These are phyloP conservation scores for Hibiscus syriacus DNA, from an alignment of 345 rosid species.

Conservation along the genomic window DNA sequence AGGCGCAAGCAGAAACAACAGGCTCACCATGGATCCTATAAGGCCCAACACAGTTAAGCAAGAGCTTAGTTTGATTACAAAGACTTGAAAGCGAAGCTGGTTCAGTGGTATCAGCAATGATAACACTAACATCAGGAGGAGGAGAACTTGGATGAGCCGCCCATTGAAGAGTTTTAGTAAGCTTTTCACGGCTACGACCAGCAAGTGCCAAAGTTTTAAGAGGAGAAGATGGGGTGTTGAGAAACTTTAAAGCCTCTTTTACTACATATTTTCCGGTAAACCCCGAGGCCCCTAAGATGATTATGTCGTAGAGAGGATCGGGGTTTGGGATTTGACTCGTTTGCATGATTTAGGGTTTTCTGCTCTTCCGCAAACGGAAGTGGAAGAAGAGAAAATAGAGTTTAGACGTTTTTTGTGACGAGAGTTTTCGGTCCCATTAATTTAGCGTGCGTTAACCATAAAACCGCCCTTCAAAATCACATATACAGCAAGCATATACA, in stretches of 20 bases:
- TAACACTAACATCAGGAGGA: too few species aligned
- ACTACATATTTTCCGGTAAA: conserved; percentile 72
- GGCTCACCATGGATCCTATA: too few species aligned
- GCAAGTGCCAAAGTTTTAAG: conserved; percentile 68
- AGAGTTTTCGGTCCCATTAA: too few species aligned
- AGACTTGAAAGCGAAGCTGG: conserved; percentile 58
- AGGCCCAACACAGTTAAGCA: conserved; percentile 91
- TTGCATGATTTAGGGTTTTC: background rate
- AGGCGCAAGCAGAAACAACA: too few species aligned
- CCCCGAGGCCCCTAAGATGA: conserved; percentile 71
- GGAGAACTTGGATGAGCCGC: too few species aligned
- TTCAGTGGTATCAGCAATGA: too few species aligned
- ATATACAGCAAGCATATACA: too few species aligned
- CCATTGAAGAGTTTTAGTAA: too few species aligned
- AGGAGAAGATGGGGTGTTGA: conserved; percentile 56
- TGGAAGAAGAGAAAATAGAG: background rate
- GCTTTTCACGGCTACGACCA: conserved; percentile 63
- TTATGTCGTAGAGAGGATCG: conserved; percentile 34
- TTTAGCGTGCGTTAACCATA: too few species aligned
- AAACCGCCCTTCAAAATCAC: too few species aligned
- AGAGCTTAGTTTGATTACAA: conserved; percentile 55
- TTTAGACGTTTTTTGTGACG: too few species aligned
- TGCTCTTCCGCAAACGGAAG: background rate
- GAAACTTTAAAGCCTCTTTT: conserved; percentile 65
- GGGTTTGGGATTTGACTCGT: background rate